Evolutionary conservation across 2,329 filamentous ascomycete species (phyloP).

Genomic region (Polychaeton citri): DNA sequence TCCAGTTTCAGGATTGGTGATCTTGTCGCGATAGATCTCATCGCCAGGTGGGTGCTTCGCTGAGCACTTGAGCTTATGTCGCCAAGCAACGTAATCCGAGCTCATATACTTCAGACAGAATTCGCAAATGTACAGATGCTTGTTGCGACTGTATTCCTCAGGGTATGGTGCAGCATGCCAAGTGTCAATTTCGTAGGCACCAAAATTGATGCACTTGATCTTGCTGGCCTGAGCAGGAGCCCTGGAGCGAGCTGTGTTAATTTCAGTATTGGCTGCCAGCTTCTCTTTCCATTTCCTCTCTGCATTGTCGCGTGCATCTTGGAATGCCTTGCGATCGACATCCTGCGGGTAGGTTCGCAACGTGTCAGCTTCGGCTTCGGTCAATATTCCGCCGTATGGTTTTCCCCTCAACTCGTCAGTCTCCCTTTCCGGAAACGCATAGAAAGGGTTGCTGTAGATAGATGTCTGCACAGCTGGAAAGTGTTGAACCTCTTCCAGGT

Average conservation of each 20-base stretch:
- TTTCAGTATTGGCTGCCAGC: conserved; percentile 47
- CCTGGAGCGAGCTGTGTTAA: conserved; percentile 47
- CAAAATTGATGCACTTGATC: conserved; percentile 98
- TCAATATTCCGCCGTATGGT: conserved; percentile 87
- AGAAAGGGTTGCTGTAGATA: conserved; percentile 65
- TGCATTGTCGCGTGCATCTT: conserved; percentile 76
- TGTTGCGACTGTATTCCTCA: conserved; percentile 93
- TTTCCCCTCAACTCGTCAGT: conserved; percentile 81
- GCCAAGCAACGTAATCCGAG: conserved; percentile 94
- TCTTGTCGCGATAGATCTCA: conserved; percentile 87
- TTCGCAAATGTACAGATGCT: conserved; percentile 96
- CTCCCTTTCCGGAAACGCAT: conserved; percentile 80
- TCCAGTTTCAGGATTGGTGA: conserved; percentile 39
- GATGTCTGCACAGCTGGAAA: conserved; percentile 47
- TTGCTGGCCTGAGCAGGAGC: conserved; percentile 78
- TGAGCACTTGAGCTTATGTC: conserved; percentile 88
- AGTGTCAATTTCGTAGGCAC: conserved; percentile 93
- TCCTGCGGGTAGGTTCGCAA: conserved; percentile 71
- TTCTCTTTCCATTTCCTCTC: conserved; percentile 82
- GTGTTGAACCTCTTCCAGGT: conserved; percentile 29
- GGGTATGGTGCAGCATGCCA: conserved; percentile 98
- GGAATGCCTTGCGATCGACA: conserved; percentile 73
- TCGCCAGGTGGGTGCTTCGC: conserved; percentile 95
- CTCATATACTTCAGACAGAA: conserved; percentile 99
- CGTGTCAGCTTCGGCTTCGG: conserved; percentile 80